Base-by-base conservation (phyloP, 106 monocot species). In the Amphibolis antarctica region DNA sequence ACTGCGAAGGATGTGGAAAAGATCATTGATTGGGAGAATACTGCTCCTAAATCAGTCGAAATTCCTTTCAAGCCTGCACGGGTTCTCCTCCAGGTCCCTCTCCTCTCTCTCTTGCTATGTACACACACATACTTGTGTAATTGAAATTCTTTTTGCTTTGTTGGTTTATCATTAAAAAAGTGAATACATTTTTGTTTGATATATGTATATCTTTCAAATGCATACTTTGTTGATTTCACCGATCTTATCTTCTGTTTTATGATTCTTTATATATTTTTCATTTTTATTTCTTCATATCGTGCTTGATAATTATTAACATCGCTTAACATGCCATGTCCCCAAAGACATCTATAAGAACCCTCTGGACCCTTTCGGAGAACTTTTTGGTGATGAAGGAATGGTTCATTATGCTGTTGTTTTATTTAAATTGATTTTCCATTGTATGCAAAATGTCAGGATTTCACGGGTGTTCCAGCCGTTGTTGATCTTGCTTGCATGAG, bases 61-160 rank as follows among this genome's bases (percentile, higher is more conserved):
- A 92, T 99, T 36, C 85, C 90, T 17, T 99, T 99, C 65, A 99
- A 99, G 75, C 98, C 98, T 60, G 98, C 98, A 48, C 98, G 91
- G 62, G 91, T 99, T 43, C 91, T 99, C 29, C 80, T 99, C 17
- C 98, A 99, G 88, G 98, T 91, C 55, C 44, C 14, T 49, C 3
- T 23, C 19, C 23, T 46, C 45, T 65, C 18, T 19, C 26, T 44
- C 43, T 56, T 22, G 55, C 15, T 27, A 9, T 10, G 13, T 9
- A 1, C n/a, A 17, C n/a, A 9, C 48, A 9, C 13, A 14, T 11
- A 26, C 26, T 57, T 27, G 14, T 28, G 7, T 27, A 0, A 12
- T 24, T 24, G 21, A 20, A 55, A 4, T 55, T 51, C 4, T 10
- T 4, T 55, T 55, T 13, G 22, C n/a, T n/a, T n/a, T n/a, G n/a